Base-by-base conservation (phyloP, 148 eudicot species). In the Rhododendron mucronatum region DNA sequence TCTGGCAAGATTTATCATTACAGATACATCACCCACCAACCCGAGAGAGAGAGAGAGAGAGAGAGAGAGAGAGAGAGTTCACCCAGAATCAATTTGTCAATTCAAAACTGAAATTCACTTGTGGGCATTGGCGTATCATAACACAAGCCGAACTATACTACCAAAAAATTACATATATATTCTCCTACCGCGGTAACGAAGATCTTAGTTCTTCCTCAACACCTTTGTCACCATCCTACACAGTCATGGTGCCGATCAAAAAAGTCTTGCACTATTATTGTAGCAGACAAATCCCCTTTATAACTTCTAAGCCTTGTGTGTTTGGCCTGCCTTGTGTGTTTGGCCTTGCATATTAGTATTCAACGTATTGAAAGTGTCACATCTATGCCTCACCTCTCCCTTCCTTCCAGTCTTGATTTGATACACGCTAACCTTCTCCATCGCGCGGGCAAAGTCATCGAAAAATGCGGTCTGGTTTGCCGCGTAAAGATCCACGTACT, bases 361-460 rank as follows among this genome's bases (percentile, higher is more conserved):
- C 63, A 87, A 12, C 12, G 77, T 7, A 78, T 94, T 95, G 85
- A 92, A 89, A 71, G 86, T 87, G 75, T 93, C 97, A 87, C 97
- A 93, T 55, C 91, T 88, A 65, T 83, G 92, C 80, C 93, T 90
- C 55, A 92, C 91, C 86, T 94, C 98, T 37, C 97, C 95, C 11
- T 89, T 80, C 12, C 86, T 88, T 20, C 90, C 96, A 0, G 91
- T 92, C 89, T 88, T 91, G 71, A 95, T 69, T 35, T 85, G 63
- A 37, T 78, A 86, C 45, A 89, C 1, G 55, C 97, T 88, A 37
- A 91, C 91, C 85, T 92, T 94, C 85, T 87, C 87, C 93, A 95
- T 94, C 0, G 92, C 95, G 14, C 71, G 86, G 3, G 90, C 93
- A 84, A 94, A 94, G 8, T 89, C 94, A 9, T 88, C 23, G 87